Evolutionary conservation across 768 basidiomycete species (phyloP).

Genomic region (Lenzites betulinus): DNA sequence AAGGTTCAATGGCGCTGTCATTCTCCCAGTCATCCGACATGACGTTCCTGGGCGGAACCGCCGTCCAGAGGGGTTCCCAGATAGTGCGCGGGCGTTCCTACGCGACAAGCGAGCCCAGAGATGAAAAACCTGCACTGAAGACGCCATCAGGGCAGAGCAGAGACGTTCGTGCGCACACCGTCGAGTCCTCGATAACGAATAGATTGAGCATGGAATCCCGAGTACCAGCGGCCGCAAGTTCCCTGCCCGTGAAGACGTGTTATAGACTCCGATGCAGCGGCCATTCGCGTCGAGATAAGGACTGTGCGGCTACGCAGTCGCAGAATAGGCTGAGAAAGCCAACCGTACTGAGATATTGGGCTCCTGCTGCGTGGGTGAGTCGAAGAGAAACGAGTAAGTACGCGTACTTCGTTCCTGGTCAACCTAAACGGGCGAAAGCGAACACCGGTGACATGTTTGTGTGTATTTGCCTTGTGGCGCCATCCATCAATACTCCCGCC

Average conservation of each 20-base stretch:
- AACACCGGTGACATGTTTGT: slow-evolving; percentile 9
- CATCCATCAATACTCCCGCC: background rate
- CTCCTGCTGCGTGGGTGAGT: no score
- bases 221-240: background rate
- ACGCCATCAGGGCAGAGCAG: background rate
- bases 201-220: background rate
- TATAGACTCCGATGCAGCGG: background rate
- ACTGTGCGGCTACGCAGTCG: background rate
- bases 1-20: slow-evolving; percentile 8
- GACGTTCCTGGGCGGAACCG: slow-evolving; percentile 8
- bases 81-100: background rate
- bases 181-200: background rate
- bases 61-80: slow-evolving; percentile 4
- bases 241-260: background rate
- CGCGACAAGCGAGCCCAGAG: background rate
- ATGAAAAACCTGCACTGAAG: background rate
- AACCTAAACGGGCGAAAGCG: slow-evolving; percentile 1
- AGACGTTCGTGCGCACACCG: background rate
- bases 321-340: background rate
- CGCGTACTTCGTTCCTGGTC: slow-evolving; percentile 12
- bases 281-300: background rate
- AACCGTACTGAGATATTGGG: background rate
- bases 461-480: slow-evolving; percentile 15
- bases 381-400: no score
- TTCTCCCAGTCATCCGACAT: slow-evolving; percentile 12